These are phyloP conservation scores for Mycena citricolor DNA, from an alignment of 1,284 basidiomycete species.

Conservation along the genomic window DNA sequence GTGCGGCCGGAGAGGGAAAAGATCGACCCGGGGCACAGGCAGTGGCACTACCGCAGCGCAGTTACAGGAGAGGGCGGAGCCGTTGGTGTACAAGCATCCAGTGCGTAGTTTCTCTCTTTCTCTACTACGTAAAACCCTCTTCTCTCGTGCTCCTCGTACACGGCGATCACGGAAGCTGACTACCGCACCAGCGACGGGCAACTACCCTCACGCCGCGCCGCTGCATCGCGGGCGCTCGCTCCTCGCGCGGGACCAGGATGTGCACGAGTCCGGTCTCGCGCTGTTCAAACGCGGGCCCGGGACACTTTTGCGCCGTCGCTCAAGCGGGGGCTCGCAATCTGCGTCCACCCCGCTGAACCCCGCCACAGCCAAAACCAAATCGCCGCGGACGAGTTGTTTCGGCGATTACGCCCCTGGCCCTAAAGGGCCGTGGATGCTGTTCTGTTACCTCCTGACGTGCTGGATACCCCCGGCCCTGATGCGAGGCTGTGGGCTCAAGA, in stretches of 20 bases:
- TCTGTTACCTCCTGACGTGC: conserved; percentile 86
- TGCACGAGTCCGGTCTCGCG: conserved; percentile 83
- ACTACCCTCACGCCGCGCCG: conserved; percentile 63
- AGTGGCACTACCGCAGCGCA: conserved; percentile 92
- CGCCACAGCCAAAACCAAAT: conserved; percentile 26
- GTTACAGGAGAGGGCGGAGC: conserved; percentile 61
- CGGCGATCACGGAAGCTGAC: too few relatives aligned
- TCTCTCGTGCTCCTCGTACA: too few relatives aligned
- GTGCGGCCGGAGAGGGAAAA: conserved; percentile 95
- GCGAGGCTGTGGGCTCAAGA: conserved; percentile 64
- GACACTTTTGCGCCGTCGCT: conserved; percentile 69
- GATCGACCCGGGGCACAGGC: conserved; percentile 92
- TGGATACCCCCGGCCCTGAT: conserved; percentile 74
- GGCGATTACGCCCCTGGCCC: conserved; percentile 90
- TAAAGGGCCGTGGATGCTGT: conserved; percentile 89
- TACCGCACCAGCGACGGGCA: conserved; percentile 88
- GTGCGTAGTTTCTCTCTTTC: conserved; percentile 56
- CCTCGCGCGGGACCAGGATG: conserved; percentile 83
- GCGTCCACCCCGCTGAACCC: conserved; percentile 33
- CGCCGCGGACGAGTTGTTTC: too few relatives aligned
- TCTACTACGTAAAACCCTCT: too few relatives aligned
- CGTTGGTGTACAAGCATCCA: conserved; percentile 75
- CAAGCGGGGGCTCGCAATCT: too few relatives aligned
- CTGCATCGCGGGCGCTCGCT: conserved; percentile 86
- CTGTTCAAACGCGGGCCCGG: conserved; percentile 84